Percentiles rank a stretch among this genome's conserved stretches.
Conservation (phyloP, 495 filamentous ascomycete species). For the Oidiodendron maius region DNA sequence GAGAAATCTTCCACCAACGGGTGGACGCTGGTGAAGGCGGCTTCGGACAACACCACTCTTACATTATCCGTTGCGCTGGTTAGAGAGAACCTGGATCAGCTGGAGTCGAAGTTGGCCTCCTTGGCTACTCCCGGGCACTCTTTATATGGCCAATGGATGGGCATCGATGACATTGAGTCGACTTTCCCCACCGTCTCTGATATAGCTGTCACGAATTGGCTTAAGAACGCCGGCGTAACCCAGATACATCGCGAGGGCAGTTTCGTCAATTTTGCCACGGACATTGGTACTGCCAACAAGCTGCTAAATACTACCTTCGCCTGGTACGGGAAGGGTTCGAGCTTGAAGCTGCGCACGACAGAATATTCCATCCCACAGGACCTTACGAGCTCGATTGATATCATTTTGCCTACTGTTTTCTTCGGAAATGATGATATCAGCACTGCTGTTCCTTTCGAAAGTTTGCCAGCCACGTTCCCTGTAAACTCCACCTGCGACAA, state of each 20-base stretch:
- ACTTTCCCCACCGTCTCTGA: slow-evolving; percentile 43
- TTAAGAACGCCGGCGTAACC: too few species aligned
- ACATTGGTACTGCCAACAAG: slow-evolving; percentile 40
- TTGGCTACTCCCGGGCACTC: slow-evolving; percentile 50
- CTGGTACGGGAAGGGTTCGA: slow-evolving; percentile 28
- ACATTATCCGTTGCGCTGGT: slow-evolving; percentile 35
- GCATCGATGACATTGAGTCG: slow-evolving; percentile 41
- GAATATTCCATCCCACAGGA: slow-evolving; percentile 57
- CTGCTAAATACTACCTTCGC: slow-evolving; percentile 43
- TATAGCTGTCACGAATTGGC: slow-evolving; percentile 39
- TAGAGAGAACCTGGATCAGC: slow-evolving; percentile 44
- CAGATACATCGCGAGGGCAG: too few species aligned
- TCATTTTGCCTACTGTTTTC: slow-evolving; percentile 54
- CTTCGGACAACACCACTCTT: slow-evolving; percentile 22
- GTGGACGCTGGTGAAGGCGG: slow-evolving; percentile 34
- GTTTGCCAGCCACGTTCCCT: slow-evolving; percentile 8
- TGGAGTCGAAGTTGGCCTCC: slow-evolving; percentile 46
- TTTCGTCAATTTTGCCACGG: too few species aligned
- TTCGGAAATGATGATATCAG: slow-evolving; percentile 44
- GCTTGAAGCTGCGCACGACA: slow-evolving; percentile 46
- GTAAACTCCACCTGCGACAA: too few species aligned
- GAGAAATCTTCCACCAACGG: slow-evolving; percentile 35
- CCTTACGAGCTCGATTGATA: slow-evolving; percentile 43
- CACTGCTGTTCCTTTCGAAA: slow-evolving; percentile 17
- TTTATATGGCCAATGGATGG: slow-evolving; percentile 51